Base-by-base conservation (phyloP, 2,329 filamentous ascomycete genomes). In the Trichoderma atrobrunneum region DNA sequence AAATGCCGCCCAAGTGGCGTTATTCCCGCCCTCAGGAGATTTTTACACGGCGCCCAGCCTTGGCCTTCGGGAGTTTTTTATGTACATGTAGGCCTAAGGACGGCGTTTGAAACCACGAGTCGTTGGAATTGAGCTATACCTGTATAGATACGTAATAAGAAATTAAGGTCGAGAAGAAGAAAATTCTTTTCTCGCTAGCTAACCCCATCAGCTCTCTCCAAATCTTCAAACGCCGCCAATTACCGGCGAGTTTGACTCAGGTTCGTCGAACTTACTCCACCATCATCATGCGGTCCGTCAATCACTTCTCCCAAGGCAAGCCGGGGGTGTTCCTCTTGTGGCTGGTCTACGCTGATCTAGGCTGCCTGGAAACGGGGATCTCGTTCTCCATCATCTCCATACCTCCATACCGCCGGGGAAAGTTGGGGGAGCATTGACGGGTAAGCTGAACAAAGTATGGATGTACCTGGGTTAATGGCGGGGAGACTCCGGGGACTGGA, bases 331-430 rank as follows among this genome's bases (percentile, higher is more conserved):
- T 30, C 36, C 39, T 16, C 32, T 67, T 59, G n/a, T 36, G 57
- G 66, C 12, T 51, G 67, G 67, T 16, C 56, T n/a, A 54, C 26
- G 57, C 66, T 69, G n/a, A 51, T 36, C 56, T 59, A 70, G 57
- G 67, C 67, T 62, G 56, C 67, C 43, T 43, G n/a, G 39, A 70
- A 62, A 70, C 57, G 57, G 64, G 64, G 67, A 70, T 70, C 54
- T 61, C 67, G 28, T 62, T 70, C 67, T 70, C 67, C 39, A 43
- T 43, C 34, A 43, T 43, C 39, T 43, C 39, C 64, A 67, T 59
- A 28, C 57, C 64, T 39, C 64, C 64, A 67, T 59, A 59, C 57
- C 67, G 39, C 67, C 56, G 67, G 57, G 67, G 67, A 62, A 70
- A 70, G 67, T 62, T 70, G 67, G 67, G 67, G 66, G 66, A 70